Evolutionary conservation across 495 filamentous ascomycete species (phyloP).

Genomic region (Podospora bellae-mahoneyi): DNA sequence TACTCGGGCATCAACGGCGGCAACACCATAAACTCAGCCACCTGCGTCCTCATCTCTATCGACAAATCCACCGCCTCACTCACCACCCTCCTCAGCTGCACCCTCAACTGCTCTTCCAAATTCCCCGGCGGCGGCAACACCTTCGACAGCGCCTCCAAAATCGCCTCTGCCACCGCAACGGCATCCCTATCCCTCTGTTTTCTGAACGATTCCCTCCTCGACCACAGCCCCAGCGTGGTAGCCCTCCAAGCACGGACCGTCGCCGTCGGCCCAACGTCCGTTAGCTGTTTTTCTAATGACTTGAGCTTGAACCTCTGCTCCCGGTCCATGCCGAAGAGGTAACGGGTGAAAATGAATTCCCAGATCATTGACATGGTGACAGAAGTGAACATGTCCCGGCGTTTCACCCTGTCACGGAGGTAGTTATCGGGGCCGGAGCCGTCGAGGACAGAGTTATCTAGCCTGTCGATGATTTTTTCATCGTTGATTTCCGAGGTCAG

Average conservation of each 20-base stretch:
- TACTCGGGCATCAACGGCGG: constrained; percentile 93
- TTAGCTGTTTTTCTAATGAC: constrained; percentile 79
- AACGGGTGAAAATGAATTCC: constrained; percentile 96
- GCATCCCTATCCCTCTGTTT: constrained; percentile 77
- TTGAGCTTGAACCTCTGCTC: constrained; percentile 97
- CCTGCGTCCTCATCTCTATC: constrained; percentile 95
- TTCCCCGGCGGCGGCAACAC: constrained; percentile 80
- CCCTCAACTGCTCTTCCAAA: constrained; percentile 66
- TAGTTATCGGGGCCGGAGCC: constrained; percentile 85
- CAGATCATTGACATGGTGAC: constrained; percentile 97
- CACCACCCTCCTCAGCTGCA: constrained; percentile 81
- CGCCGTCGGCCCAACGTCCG: constrained; percentile 73
- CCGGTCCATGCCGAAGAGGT: constrained; percentile 96
- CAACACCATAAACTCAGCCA: constrained; percentile 95
- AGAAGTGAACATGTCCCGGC: constrained; percentile 92
- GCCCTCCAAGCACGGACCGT: constrained; percentile 95
- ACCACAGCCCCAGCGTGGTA: constrained; percentile 82
- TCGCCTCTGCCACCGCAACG: constrained; percentile 81
- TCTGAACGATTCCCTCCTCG: constrained; percentile 68
- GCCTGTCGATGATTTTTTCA: constrained; percentile 83
- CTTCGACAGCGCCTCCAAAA: constrained; percentile 70
- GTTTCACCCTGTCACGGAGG: constrained; percentile 76
- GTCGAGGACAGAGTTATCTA: constrained; percentile 91
- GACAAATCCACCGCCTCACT: constrained; percentile 78
- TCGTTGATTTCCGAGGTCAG: constrained; percentile 75